Base-by-base conservation (phyloP, 129 eudicot genomes). In the Cynara cardunculus region DNA sequence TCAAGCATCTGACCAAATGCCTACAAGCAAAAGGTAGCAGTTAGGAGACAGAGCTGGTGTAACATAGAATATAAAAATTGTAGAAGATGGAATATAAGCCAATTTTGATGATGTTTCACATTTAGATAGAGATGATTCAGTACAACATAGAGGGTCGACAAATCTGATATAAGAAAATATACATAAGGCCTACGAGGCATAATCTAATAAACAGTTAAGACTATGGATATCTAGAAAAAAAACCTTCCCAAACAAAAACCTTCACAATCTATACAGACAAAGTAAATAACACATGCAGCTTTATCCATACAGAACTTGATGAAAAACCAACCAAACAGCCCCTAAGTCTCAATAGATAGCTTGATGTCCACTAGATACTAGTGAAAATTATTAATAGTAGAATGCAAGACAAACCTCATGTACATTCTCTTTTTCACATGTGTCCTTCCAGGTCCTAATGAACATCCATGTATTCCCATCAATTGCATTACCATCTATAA, bases 391-490 rank as follows among this genome's bases (percentile, higher is more conserved):
- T 74, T 49, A 74, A 18, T 1, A 46, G 27, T 74, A 11, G 37
- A 24, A 25, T 69, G 83, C 64, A 61, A 16, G 16, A 83, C 83
- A 85, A 85, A 94, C 98, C 97, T 88, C 88, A 13, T 77, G 75
- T 13, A 88, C 90, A 81, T 53, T 79, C 66, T 87, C 80, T 46
- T 59, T 83, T 65, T 86, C 86, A 79, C 92, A 90, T 19, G 92
- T 79, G 72, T 85, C 96, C 79, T 85, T 94, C 96, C 98, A 92
- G 31, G 89, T 89, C 66, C 88, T 82, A 80, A 92, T 64, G 77
- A 94, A 94, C 84, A 74, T 84, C 85, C 80, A 68, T 71, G 88
- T 83, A 72, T 92, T 73, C 65, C 82, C 88, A 44, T 85, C 89
- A 31, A 66, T 44, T 61, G 70, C 68, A 53, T 71, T 79, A 78